Evolutionary conservation across 306 rosid genomes (phyloP).

Genomic region (Ceratonia siliqua): DNA sequence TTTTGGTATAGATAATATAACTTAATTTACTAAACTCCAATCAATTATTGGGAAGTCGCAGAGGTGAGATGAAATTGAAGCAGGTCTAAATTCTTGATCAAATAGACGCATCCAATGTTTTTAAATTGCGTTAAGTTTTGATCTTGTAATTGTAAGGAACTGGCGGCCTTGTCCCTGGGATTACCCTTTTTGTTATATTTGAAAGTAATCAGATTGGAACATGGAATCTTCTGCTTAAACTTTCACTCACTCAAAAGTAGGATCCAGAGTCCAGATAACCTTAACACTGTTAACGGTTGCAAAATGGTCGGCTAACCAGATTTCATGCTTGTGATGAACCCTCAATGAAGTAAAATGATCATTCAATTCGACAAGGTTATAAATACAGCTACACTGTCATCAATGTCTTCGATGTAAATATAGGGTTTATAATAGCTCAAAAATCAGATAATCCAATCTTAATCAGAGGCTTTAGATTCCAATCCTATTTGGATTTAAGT

Average conservation of each 20-base stretch:
- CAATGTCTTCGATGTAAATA: neutral
- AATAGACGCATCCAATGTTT: neutral
- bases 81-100: neutral
- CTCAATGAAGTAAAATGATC: neutral
- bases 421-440: neutral
- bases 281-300: conserved; percentile 6
- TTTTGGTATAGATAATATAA: conserved; percentile 6
- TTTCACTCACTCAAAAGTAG: neutral
- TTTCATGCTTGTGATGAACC: neutral
- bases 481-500: no score
- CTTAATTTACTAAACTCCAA: neutral
- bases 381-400: neutral
- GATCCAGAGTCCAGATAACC: conserved; percentile 3
- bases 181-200: neutral
- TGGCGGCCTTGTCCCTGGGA: neutral
- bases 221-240: conserved; percentile 10
- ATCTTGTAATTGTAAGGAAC: neutral
- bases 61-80: neutral
- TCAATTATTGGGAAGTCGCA: neutral
- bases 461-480: neutral
- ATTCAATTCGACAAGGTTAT: neutral
- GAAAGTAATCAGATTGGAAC: no score
- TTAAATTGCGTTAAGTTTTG: neutral
- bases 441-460: neutral
- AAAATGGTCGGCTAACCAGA: conserved; percentile 1